Evolutionary conservation across 2,329 filamentous ascomycete species (phyloP).

Genomic region (Botrytis byssoidea): DNA sequence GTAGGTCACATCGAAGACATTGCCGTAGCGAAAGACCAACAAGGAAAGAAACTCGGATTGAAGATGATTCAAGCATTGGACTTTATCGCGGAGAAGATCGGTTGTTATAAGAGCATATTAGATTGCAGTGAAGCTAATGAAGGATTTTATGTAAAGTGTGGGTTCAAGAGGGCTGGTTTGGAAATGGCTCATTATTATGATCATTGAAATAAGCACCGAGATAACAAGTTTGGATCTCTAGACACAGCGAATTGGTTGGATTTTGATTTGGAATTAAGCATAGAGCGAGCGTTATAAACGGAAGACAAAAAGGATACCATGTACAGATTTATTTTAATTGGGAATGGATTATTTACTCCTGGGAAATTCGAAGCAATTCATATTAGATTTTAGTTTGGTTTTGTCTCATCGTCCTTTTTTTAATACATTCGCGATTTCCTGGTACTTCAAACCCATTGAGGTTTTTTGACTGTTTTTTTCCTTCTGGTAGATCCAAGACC

Average conservation of each 20-base stretch:
- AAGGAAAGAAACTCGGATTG: constrained; percentile 94
- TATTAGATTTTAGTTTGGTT: background rate
- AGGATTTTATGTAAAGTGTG: constrained; percentile 97
- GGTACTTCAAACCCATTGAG: constrained; percentile 4
- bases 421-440: background rate
- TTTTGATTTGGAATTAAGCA: constrained; percentile 3
- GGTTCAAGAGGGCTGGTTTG: constrained; percentile 84
- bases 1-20: constrained; percentile 99
- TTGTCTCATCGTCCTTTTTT: background rate
- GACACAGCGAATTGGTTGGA: background rate
- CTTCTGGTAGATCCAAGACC: background rate
- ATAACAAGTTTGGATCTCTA: background rate
- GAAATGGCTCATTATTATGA: constrained; percentile 95
- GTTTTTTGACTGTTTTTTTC: background rate
- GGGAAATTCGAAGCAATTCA: background rate
- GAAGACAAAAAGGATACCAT: constrained; percentile 2
- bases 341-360: background rate
- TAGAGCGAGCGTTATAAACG: constrained; percentile 13
- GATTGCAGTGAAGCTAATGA: constrained; percentile 96
- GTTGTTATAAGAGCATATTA: constrained; percentile 96
- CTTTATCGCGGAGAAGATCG: constrained; percentile 79
- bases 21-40: constrained; percentile 89
- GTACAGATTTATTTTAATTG: background rate
- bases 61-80: constrained; percentile 93
- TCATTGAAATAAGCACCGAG: constrained; percentile 6